Conservation (phyloP, 2,329 filamentous ascomycete genomes). For the Fulvia fulva region DNA sequence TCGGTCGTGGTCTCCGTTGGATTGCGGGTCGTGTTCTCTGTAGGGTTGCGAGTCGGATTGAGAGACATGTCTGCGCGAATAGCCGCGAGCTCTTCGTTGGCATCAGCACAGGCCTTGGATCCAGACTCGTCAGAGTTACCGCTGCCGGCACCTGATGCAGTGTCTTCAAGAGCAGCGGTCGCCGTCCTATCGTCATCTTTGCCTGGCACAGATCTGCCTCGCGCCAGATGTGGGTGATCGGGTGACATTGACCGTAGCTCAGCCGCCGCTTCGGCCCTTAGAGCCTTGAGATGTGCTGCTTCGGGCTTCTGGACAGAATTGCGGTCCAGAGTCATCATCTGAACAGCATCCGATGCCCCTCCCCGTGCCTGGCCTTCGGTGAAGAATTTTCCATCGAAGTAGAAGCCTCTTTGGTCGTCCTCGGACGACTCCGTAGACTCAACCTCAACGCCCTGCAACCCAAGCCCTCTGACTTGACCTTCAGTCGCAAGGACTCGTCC, state of each 20-base stretch:
- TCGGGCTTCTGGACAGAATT: background rate
- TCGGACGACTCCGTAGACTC: background rate
- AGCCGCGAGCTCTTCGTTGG: background rate
- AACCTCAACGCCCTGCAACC: background rate
- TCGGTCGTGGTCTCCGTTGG: background rate
- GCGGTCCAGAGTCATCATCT: background rate
- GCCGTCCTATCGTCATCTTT: background rate
- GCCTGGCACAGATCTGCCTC: background rate
- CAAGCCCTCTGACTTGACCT: background rate
- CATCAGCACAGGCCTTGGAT: background rate
- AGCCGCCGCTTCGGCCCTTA: background rate
- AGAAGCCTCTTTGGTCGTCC: background rate
- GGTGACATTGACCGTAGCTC: background rate
- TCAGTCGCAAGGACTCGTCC: background rate
- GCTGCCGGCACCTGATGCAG: background rate
- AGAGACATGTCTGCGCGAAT: slow-evolving; percentile 1
- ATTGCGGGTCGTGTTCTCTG: background rate
- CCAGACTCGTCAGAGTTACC: background rate
- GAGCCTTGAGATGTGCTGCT: background rate
- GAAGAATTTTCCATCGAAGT: slow-evolving; percentile 1
- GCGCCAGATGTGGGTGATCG: background rate
- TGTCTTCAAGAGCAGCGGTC: background rate
- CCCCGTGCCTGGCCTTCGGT: background rate
- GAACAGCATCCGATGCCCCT: background rate
- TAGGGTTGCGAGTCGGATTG: slow-evolving; percentile 1